Evolutionary conservation across 352 stramenopile species (phyloP).

Genomic region (Globisporangium perplexum): DNA sequence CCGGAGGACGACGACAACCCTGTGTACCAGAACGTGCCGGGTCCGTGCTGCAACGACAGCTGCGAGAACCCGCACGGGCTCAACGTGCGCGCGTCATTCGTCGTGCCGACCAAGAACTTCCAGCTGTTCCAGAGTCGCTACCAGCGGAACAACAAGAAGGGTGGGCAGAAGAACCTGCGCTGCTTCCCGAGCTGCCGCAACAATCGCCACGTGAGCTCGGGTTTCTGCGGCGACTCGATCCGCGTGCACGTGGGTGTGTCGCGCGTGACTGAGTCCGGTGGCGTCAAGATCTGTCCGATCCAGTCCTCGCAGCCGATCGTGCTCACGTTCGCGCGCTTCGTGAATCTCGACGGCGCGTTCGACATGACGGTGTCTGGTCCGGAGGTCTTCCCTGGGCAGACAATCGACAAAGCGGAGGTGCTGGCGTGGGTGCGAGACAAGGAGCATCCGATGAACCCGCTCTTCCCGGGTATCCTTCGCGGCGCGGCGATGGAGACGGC

Average conservation of each 20-base stretch:
- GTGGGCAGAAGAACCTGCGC: constrained; percentile 84
- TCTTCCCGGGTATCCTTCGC: constrained; percentile 69
- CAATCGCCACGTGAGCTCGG: constrained; percentile 71
- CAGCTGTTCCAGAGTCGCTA: constrained; percentile 77
- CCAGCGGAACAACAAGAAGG: constrained; percentile 90
- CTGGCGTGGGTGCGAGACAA: constrained; percentile 63
- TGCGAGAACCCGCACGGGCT: constrained; percentile 79
- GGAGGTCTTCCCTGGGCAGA: constrained; percentile 70
- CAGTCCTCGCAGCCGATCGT: constrained; percentile 46
- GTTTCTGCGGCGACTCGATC: constrained; percentile 85
- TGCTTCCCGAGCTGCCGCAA: constrained; percentile 86
- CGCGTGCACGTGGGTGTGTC: constrained; percentile 74
- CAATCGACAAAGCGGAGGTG: constrained; percentile 66
- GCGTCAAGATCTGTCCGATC: constrained; percentile 80
- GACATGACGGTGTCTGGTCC: constrained; percentile 62
- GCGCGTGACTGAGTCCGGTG: constrained; percentile 65
- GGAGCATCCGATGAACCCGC: constrained; percentile 68
- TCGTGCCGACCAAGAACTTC: constrained; percentile 73
- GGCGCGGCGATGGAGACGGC: constrained; percentile 74
- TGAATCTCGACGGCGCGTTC: constrained; percentile 71
- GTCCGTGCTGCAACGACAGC: constrained; percentile 74
- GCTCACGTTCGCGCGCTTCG: constrained; percentile 59
- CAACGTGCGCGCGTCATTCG: constrained; percentile 74
- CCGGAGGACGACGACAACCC: constrained; percentile 56
- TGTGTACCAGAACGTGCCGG: constrained; percentile 71